Evolutionary conservation across 805 yeast species (phyloP), one percentile per base, ranked within the genome.

Genomic region (Ogataea pignaliae): DNA sequence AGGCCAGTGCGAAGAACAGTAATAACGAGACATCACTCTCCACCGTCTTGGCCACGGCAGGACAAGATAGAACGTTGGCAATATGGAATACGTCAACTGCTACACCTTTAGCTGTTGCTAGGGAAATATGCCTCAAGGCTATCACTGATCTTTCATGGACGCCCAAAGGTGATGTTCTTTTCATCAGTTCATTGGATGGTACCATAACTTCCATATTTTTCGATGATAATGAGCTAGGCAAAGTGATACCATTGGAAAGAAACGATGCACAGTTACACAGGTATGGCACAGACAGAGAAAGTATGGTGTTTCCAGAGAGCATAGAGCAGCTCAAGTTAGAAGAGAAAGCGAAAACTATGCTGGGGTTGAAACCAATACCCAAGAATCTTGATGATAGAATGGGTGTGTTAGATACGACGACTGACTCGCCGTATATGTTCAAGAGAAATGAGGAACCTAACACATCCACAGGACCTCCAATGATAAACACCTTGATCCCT

Each of bases 111-210:
- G 74, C 86, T 11, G 87, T 89, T 8, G 87, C 90, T 1, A 78
- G 78, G 34, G 95, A 90, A 50, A 74, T 91, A 13, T 76, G 85
- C 3, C 70, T 72, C 33, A 88, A 85, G 52, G 76, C 96, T 0
- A 83, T 93, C 29, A 88, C 97, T 0, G 99, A 91, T 62, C 68
- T 91, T 39, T 75, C 87, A 29, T 91, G 99, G 99, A 73, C 85
- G 12, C 88, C 91, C 0, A 81, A 79, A 52, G 99, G 98, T 3
- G 68, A 72, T 28, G 68, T 77, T 4, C 63, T 91, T n/a, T 89
- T 78, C 59, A 69, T 85, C 13, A 79, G 91, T 47, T 87, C 96
- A 0, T 65, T 89, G 37, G 98, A 90, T 64, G 96, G 98, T 2
- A 71, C 88, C 0, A 81, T 93, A 8, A 74, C 88, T 0, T 76